Conservation (phyloP, 257 asterid species). For the Plectranthus barbatus region DNA sequence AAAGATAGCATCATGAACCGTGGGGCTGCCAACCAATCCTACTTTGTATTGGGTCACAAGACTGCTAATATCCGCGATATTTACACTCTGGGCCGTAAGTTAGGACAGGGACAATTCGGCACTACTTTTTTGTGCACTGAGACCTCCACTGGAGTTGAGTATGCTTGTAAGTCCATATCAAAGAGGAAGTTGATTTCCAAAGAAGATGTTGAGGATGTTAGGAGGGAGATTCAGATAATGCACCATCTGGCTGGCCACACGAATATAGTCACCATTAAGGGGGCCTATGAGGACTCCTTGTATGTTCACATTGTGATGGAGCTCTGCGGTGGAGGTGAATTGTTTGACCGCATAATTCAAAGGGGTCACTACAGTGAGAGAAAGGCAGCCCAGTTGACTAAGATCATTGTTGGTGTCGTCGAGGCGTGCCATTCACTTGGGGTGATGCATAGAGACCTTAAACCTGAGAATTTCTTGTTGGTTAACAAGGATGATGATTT, state of each 20-base stretch:
- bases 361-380: constrained; percentile 96
- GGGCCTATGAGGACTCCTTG: constrained; percentile 83
- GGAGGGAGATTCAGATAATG: constrained; percentile 99
- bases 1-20: constrained; percentile 65
- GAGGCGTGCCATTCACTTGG: constrained; percentile 99
- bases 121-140: constrained; percentile 77
- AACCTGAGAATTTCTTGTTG: constrained; percentile 91
- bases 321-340: constrained; percentile 83
- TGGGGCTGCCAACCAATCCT: constrained; percentile 47
- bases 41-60: constrained; percentile 69
- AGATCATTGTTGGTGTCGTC: constrained; percentile 86
- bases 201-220: constrained; percentile 86
- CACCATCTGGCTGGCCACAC: constrained; percentile 88
- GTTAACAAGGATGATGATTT: constrained; percentile 91
- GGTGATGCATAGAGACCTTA: constrained; percentile 95
- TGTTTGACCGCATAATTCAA: constrained; percentile 87
- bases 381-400: constrained; percentile 88
- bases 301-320: constrained; percentile 96
- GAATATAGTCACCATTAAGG: constrained; percentile 79
- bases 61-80: constrained; percentile 74
- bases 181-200: constrained; percentile 84
- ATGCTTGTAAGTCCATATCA: constrained; percentile 85
- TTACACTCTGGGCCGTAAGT: constrained; percentile 68
- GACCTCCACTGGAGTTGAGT: constrained; percentile 46
- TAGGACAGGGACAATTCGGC: constrained; percentile 95